Percentiles rank a stretch among this genome's conserved stretches.
Conservation (phyloP, 2,329 filamentous ascomycete species). For the Emericellopsis cladophorae region DNA sequence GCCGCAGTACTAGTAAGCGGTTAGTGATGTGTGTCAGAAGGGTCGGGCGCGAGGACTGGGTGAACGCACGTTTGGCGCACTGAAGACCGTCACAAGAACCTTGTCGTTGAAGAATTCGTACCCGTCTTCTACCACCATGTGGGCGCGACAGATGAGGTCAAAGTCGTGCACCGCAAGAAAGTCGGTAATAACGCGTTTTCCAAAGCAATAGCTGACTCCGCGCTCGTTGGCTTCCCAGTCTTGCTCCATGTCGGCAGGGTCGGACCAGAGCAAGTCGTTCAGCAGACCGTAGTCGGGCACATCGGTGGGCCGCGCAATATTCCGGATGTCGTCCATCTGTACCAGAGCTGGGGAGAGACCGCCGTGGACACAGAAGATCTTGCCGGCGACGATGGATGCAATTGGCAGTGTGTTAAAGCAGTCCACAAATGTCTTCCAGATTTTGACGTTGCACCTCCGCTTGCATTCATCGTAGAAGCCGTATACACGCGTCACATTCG, state of each 20-base stretch:
- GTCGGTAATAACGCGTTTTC: conserved; percentile 94
- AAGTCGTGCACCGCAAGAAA: conserved; percentile 93
- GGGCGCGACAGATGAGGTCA: conserved; percentile 89
- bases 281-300: conserved; percentile 93
- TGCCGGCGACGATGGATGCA: conserved; percentile 89
- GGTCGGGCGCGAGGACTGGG: background rate
- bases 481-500: conserved; percentile 89
- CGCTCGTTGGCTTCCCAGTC: conserved; percentile 98
- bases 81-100: conserved; percentile 92
- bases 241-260: conserved; percentile 93
- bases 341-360: conserved; percentile 83
- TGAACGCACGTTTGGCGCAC: conserved; percentile 81
- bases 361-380: conserved; percentile 96
- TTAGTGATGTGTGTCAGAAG: background rate
- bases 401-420: conserved; percentile 94
- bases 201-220: conserved; percentile 96
- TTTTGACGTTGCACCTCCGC: conserved; percentile 86
- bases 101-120: conserved; percentile 98
- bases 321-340: conserved; percentile 97
- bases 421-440: conserved; percentile 97
- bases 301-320: conserved; percentile 90
- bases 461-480: conserved; percentile 99
- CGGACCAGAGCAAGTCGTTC: conserved; percentile 93
- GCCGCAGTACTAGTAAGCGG: conserved; percentile 67
- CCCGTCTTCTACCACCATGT: conserved; percentile 98